Evolutionary conservation across 192 early-diverging fungal species (phyloP), one percentile per base, ranked within the genome.

Genomic region (Coemansia umbellata): DNA sequence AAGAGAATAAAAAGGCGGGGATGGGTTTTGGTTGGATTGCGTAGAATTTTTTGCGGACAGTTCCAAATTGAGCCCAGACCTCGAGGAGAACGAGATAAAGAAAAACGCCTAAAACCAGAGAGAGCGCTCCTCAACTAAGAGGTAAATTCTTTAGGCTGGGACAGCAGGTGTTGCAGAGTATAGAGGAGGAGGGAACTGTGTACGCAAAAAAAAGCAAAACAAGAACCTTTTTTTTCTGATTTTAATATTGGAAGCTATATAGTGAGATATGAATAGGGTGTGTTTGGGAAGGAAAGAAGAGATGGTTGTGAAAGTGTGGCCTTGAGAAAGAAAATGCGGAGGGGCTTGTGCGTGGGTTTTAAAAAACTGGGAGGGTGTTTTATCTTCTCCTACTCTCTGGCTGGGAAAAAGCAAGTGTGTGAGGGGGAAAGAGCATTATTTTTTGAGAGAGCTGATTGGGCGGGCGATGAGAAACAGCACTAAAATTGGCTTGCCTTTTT

Each of bases 181-280:
- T 8, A 3, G 5, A 22, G 17, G 40, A 18, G 11, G 13, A 23
- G 21, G 40, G 11, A 42, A 23, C 40, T 23, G 40, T 22, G 40
- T 23, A 23, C 21, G 40, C 40, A 42, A 42, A n/a, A n/a, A n/a
- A n/a, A 42, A 42, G 40, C 40, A 42, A 42, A 42, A 23, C 40
- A 42, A 42, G 21, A 22, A 23, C 7, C 40, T 42, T n/a, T n/a
- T n/a, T n/a, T n/a, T n/a, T n/a, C n/a, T n/a, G n/a, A n/a, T n/a
- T n/a, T n/a, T n/a, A n/a, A n/a, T n/a, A n/a, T n/a, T n/a, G n/a
- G n/a, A n/a, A n/a, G n/a, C n/a, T n/a, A n/a, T n/a, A n/a, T n/a
- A n/a, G n/a, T n/a, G n/a, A n/a, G n/a, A n/a, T n/a, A n/a, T n/a
- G n/a, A n/a, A n/a, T n/a, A n/a, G n/a, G n/a, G n/a, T n/a, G n/a